Base-by-base conservation (phyloP, 2,329 filamentous ascomycete species). In the Microsporum canis region DNA sequence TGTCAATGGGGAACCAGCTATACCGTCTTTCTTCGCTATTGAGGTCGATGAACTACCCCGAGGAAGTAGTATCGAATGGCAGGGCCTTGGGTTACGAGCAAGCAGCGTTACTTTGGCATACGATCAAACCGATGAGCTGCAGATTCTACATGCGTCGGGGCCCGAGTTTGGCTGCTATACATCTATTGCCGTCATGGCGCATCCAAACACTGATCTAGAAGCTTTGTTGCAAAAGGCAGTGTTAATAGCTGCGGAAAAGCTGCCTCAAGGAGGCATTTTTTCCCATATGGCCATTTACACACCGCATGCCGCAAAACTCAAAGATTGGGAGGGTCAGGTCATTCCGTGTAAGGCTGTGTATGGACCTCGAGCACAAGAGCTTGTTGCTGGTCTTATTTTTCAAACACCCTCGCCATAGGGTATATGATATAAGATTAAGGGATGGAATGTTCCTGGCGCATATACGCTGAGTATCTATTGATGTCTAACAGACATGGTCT, bases 31-130 rank as follows among this genome's bases (percentile, higher is more conserved):
- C 67, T 87, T 94, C 69, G 82, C 87, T 0, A 86, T 85, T 0
- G 85, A 94, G 69, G 88, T 96, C 1, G 81, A 86, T 49, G 82
- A 85, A 65, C 79, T 99, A 10, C 94, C 94, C 0, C 82, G 89
- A 23, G 79, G 77, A 14, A 87, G 87, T 33, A 79, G 79, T 41
- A 83, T 96, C 8, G 94, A 99, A 76, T 99, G 92, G 91, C 87
- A 89, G 66, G 86, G 87, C 61, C 70, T 83, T 2, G 88, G 89
- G 0, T 72, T 88, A 5, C 72, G 74, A 10, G 72, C 73, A 33
- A 62, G 73, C 14, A 65, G 67, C 23, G 56, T 73, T 58, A 65
- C 62, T 8, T 47, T 73, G 17, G 57, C 58, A 3, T 59, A 64
- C 34, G 59, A 65, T n/a, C 51, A 60, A 7, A 62, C 58, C 61